A percentile compares a stretch with the other conserved stretches of the same genome.
Conservation (phyloP, 2,329 filamentous ascomycete genomes). For the Aspergillus fructus region DNA sequence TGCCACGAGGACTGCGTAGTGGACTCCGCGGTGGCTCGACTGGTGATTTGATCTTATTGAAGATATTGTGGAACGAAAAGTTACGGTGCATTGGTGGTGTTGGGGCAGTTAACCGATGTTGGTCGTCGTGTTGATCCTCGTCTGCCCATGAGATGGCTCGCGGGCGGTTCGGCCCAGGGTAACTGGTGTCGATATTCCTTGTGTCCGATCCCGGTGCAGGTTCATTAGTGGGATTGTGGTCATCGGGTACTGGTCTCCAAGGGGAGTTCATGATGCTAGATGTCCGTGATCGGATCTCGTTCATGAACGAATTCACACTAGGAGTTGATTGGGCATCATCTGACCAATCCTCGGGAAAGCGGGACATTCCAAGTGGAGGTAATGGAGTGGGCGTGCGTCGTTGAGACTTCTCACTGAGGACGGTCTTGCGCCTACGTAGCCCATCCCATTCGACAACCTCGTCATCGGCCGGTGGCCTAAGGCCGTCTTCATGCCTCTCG, state of each 20-base stretch:
- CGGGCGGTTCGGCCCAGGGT: slow-evolving; percentile 40
- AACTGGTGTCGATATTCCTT: slow-evolving; percentile 46
- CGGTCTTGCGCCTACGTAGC: slow-evolving; percentile 69
- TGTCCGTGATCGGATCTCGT: slow-evolving; percentile 38
- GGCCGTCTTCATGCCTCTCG: slow-evolving; percentile 69
- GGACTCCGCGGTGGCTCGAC: slow-evolving; percentile 11
- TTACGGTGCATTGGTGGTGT: slow-evolving; percentile 60
- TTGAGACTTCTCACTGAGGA: slow-evolving; percentile 47
- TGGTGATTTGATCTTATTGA: slow-evolving; percentile 52
- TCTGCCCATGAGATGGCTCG: slow-evolving; percentile 37
- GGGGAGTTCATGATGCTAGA: slow-evolving; percentile 36
- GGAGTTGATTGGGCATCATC: slow-evolving; percentile 35
- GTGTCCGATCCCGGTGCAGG: slow-evolving; percentile 58
- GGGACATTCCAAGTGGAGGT: slow-evolving; percentile 83
- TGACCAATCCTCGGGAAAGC: slow-evolving; percentile 63
- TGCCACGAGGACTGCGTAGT: slow-evolving; percentile 30
- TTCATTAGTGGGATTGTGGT: slow-evolving; percentile 49
- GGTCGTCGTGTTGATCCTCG: slow-evolving; percentile 27
- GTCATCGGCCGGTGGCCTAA: slow-evolving; percentile 75
- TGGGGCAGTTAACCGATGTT: slow-evolving; percentile 14
- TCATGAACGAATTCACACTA: slow-evolving; percentile 36
- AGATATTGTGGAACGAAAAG: slow-evolving; percentile 90
- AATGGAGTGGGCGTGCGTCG: slow-evolving; percentile 53
- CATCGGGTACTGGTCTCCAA: slow-evolving; percentile 33
- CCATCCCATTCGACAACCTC: slow-evolving; percentile 91